Conservation (phyloP, 306 rosid genomes). For the Fragaria iinumae region DNA sequence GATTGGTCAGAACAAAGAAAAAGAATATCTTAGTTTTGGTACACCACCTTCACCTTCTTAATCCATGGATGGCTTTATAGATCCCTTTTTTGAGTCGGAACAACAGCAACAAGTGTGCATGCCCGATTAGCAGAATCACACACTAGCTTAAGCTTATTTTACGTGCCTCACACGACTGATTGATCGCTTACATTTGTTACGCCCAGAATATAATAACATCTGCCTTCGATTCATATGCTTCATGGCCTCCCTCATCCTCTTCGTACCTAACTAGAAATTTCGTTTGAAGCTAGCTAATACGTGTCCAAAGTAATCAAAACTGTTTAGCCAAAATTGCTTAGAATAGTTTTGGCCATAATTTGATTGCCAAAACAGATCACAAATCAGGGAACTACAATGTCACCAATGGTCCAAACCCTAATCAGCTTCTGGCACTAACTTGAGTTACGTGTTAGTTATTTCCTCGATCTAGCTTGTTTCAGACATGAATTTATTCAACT, state of each 20-base stretch:
- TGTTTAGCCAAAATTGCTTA: not conserved
- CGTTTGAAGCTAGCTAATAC: not conserved
- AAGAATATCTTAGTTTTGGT: slow-evolving; percentile 10
- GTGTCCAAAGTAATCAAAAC: not conserved
- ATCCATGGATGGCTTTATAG: not conserved
- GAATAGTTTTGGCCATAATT: not conserved
- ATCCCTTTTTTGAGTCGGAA: not conserved
- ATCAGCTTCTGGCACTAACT: not conserved
- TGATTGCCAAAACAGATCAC: not conserved
- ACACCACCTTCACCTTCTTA: not conserved
- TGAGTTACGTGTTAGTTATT: not conserved
- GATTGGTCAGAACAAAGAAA: not conserved
- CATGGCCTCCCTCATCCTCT: not conserved
- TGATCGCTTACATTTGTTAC: slow-evolving; percentile 42
- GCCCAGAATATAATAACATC: slow-evolving; percentile 26
- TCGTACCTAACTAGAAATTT: not conserved
- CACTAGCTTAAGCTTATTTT: slow-evolving; percentile 18
- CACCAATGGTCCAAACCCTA: not conserved
- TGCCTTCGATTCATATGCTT: not conserved
- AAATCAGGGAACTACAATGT: not conserved
- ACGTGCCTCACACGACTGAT: slow-evolving; percentile 62
- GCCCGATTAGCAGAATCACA: slow-evolving; percentile 34
- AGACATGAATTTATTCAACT: not conserved
- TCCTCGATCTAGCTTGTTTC: not conserved
- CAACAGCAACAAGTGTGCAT: slow-evolving; percentile 16